A percentile compares a stretch with the other conserved stretches of the same genome.
Evolutionary conservation across 192 early-diverging fungal species (phyloP).

Genomic region (Coemansia asiatica): DNA sequence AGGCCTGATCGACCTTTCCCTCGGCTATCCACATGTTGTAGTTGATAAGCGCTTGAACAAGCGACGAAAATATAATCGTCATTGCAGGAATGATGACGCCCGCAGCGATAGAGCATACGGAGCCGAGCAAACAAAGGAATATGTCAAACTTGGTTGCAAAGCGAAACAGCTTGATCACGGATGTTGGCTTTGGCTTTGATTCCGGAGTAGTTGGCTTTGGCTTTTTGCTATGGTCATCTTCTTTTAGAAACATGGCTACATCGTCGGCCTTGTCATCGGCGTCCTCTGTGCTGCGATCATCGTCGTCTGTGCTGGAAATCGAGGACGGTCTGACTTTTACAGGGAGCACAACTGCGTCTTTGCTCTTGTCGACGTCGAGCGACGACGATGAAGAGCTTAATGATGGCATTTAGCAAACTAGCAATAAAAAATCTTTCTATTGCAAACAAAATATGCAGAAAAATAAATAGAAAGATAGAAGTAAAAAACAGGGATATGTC

Average conservation of each 20-base stretch:
- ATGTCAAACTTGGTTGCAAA: slow-evolving; percentile 65
- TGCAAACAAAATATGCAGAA: too few species aligned
- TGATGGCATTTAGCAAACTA: background rate
- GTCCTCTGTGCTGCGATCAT: background rate
- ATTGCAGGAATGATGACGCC: slow-evolving; percentile 53
- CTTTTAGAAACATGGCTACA: slow-evolving; percentile 12
- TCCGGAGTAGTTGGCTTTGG: background rate
- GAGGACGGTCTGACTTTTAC: background rate
- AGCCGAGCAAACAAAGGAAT: slow-evolving; percentile 55
- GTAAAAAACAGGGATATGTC: too few species aligned
- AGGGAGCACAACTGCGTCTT: slow-evolving; percentile 35
- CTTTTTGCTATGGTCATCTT: slow-evolving; percentile 7
- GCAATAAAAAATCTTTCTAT: too few species aligned
- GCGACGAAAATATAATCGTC: slow-evolving; percentile 41
- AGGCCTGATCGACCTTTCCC: slow-evolving; percentile 3
- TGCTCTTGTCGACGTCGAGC: background rate
- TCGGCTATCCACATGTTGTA: slow-evolving; percentile 12
- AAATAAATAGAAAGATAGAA: too few species aligned
- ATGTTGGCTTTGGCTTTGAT: slow-evolving; percentile 27
- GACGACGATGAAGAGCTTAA: background rate
- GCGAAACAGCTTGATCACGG: slow-evolving; percentile 63
- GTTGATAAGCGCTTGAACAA: slow-evolving; percentile 27
- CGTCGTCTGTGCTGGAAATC: slow-evolving; percentile 2
- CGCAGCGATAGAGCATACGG: slow-evolving; percentile 39
- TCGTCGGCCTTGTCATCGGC: slow-evolving; percentile 29